phyloP scores from a whole-genome alignment of 2,329 filamentous ascomycete species.

The Elsinoe ampelina region DNA sequence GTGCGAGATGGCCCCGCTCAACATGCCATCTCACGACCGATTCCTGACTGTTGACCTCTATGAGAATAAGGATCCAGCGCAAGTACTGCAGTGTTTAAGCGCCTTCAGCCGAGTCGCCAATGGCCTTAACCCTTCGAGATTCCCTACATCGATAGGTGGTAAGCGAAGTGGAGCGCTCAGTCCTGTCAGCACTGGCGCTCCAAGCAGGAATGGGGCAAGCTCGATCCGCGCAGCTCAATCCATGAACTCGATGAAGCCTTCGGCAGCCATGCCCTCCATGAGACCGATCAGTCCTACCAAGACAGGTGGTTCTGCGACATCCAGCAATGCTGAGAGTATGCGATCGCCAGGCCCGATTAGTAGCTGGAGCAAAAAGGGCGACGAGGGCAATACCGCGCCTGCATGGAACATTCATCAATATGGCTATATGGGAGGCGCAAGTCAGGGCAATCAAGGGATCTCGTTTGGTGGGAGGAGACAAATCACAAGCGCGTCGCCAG shows the following conservation, averaged over 20 bases:
- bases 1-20: conserved; percentile 75
- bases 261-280: conserved; percentile 22
- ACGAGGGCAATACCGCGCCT: conserved; percentile 71
- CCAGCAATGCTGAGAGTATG: conserved; percentile 40
- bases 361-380: conserved; percentile 80
- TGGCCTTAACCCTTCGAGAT: conserved; percentile 59
- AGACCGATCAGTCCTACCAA: conserved; percentile 37
- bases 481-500: conserved; percentile 74
- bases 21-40: conserved; percentile 83
- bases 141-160: conserved; percentile 67
- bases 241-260: conserved; percentile 16
- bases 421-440: conserved; percentile 95
- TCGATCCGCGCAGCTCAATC: conserved; percentile 1
- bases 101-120: conserved; percentile 87
- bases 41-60: conserved; percentile 96
- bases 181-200: conserved; percentile 26
- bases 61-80: conserved; percentile 89
- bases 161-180: conserved; percentile 47
- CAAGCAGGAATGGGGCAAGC: background rate
- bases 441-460: conserved; percentile 89
- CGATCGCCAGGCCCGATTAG: conserved; percentile 54
- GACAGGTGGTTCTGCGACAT: conserved; percentile 49
- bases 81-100: conserved; percentile 84
- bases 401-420: conserved; percentile 99
- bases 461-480: conserved; percentile 85